These are phyloP conservation scores for Coprinopsis sp. DNA, from an alignment of 768 basidiomycete genomes.

Conservation along the genomic window DNA sequence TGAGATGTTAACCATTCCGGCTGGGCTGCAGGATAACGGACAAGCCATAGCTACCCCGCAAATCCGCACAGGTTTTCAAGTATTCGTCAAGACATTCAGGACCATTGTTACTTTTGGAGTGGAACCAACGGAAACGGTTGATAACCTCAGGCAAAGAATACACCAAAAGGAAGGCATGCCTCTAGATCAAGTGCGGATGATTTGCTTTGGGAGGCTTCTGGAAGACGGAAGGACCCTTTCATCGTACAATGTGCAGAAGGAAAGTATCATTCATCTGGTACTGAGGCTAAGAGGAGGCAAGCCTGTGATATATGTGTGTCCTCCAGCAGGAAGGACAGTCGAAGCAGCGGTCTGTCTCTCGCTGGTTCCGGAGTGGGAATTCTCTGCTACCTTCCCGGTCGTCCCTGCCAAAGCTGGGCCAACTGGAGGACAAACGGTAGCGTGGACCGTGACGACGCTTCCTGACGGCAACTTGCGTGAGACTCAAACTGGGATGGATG, in stretches of 20 bases:
- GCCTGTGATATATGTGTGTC: constrained; percentile 34
- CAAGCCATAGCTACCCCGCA: too few species aligned
- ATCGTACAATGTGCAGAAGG: not conserved
- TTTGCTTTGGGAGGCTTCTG: too few species aligned
- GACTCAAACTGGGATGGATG: constrained; percentile 20
- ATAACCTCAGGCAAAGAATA: not conserved
- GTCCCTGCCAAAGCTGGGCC: constrained; percentile 18
- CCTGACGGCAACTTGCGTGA: constrained; percentile 27
- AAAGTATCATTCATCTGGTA: not conserved
- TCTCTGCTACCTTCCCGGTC: constrained; percentile 32
- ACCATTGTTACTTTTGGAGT: too few species aligned
- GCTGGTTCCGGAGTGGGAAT: constrained; percentile 27
- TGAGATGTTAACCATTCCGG: too few species aligned
- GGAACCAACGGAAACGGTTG: not conserved
- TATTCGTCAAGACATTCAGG: too few species aligned
- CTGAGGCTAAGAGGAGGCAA: constrained; percentile 17
- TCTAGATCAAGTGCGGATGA: not conserved
- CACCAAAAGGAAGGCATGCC: not conserved
- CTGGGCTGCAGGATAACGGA: too few species aligned
- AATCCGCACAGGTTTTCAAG: too few species aligned
- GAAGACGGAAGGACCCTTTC: constrained; percentile 35
- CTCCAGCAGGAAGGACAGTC: constrained; percentile 22
- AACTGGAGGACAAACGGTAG: constrained; percentile 16
- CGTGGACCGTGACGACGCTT: constrained; percentile 30
- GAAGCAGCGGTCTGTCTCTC: constrained; percentile 27